Conservation (phyloP, 805 yeast species). For the Metschnikowia shivogae region DNA sequence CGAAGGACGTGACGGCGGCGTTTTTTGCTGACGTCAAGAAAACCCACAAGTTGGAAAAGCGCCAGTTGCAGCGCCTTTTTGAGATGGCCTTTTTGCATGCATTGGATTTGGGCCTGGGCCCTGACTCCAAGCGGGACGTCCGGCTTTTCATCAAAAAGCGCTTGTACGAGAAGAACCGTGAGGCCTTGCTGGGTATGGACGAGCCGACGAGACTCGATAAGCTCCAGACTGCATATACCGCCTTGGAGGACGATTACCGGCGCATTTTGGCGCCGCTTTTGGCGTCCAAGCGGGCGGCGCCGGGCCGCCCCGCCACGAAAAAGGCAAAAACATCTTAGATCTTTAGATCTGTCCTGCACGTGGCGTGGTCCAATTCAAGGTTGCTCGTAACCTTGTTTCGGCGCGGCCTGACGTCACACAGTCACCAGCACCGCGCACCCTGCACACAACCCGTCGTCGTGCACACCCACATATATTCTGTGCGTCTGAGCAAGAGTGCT, state of each 20-base stretch:
- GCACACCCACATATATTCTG: conserved; percentile 1
- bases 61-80: conserved; percentile 72
- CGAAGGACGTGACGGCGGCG: conserved; percentile 6
- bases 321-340: too few relatives aligned
- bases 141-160: conserved; percentile 70
- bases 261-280: conserved; percentile 45
- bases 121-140: conserved; percentile 33
- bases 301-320: not conserved
- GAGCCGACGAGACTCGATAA: conserved; percentile 62
- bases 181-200: conserved; percentile 66
- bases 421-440: not conserved
- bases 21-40: conserved; percentile 41
- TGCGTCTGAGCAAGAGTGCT: conserved; percentile 1
- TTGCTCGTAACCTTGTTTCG: conserved; percentile 1
- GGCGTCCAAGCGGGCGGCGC: conserved; percentile 16
- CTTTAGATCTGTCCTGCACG: too few relatives aligned
- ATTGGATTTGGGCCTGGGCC: conserved; percentile 20
- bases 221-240: conserved; percentile 67
- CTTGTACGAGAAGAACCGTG: conserved; percentile 73
- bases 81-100: conserved; percentile 67
- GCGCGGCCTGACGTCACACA: conserved; percentile 1
- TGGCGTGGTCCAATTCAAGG: not conserved
- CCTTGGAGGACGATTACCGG: conserved; percentile 66
- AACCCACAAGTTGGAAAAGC: conserved; percentile 57
- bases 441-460: not conserved